Evolutionary conservation across 176 grass and related monocot species (phyloP).

Genomic region (Carex kokanica): DNA sequence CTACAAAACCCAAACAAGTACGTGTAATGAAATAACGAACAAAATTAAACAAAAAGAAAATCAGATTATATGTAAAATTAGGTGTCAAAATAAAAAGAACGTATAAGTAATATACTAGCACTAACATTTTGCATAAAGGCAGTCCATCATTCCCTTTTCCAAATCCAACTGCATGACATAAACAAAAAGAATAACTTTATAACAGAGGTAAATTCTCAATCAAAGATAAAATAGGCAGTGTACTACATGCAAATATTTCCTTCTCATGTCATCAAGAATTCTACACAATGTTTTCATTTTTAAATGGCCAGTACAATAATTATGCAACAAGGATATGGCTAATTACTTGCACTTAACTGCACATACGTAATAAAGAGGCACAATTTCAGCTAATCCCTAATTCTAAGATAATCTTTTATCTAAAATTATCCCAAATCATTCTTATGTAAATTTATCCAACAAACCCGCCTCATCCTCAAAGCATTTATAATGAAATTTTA

Average conservation of each 20-base stretch:
- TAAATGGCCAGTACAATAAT: neutral
- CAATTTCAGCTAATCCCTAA: neutral
- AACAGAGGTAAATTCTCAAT: neutral
- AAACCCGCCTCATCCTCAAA: neutral
- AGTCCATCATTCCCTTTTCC: slow-evolving; percentile 99
- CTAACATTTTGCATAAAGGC: slow-evolving; percentile 98
- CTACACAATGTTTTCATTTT: neutral
- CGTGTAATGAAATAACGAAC: neutral
- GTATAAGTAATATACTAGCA: neutral
- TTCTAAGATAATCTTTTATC: neutral
- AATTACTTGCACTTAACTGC: neutral
- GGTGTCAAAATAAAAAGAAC: neutral
- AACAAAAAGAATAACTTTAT: slow-evolving; percentile 19
- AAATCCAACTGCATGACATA: slow-evolving; percentile 68
- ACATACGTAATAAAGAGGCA: neutral
- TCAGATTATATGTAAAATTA: neutral
- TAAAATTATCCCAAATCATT: neutral
- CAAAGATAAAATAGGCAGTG: neutral
- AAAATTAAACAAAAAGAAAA: slow-evolving; percentile 20
- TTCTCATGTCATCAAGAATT: neutral
- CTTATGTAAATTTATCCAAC: neutral
- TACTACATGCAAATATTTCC: neutral
- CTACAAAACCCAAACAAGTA: slow-evolving; percentile 37
- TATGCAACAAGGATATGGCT: neutral
- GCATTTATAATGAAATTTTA: neutral